Conservation (phyloP, 139 green algal genomes). For the Chlamydomonas sp. region DNA sequence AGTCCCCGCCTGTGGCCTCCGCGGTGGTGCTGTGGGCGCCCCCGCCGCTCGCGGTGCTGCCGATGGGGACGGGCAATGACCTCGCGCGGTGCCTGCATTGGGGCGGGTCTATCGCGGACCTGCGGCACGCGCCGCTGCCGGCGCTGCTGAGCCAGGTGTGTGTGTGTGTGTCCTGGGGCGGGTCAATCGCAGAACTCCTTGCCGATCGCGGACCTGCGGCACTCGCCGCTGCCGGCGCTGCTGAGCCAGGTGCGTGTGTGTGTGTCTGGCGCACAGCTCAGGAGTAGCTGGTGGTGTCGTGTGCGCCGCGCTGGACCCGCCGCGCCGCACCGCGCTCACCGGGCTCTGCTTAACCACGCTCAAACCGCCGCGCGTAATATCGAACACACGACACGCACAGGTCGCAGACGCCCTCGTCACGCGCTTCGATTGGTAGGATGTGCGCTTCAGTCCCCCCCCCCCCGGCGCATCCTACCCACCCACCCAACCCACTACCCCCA, state of each 20-base stretch:
- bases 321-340: no score
- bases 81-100: slow-evolving; percentile 74
- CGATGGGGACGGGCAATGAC: slow-evolving; percentile 83
- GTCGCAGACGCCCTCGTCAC: no score
- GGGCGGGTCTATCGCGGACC: slow-evolving; percentile 49
- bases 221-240: slow-evolving; percentile 18
- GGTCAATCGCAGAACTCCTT: slow-evolving; percentile 32
- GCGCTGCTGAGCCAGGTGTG: slow-evolving; percentile 55
- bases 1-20: no score
- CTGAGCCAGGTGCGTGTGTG: slow-evolving; percentile 50
- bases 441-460: no score
- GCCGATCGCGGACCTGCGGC: slow-evolving; percentile 31
- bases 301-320: no score
- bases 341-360: no score
- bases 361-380: no score
- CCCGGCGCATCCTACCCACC: no score
- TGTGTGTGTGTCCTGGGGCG: slow-evolving; percentile 52
- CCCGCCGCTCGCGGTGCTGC: slow-evolving; percentile 67
- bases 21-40: slow-evolving; percentile 37
- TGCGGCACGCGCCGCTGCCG: slow-evolving; percentile 14
- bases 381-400: no score
- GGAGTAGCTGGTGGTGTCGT: no score
- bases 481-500: no score
- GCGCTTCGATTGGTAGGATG: no score
- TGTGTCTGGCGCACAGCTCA: slow-evolving; percentile 8